Base-by-base conservation (phyloP, 768 basidiomycete genomes). In the Cyclocybe aegerita region DNA sequence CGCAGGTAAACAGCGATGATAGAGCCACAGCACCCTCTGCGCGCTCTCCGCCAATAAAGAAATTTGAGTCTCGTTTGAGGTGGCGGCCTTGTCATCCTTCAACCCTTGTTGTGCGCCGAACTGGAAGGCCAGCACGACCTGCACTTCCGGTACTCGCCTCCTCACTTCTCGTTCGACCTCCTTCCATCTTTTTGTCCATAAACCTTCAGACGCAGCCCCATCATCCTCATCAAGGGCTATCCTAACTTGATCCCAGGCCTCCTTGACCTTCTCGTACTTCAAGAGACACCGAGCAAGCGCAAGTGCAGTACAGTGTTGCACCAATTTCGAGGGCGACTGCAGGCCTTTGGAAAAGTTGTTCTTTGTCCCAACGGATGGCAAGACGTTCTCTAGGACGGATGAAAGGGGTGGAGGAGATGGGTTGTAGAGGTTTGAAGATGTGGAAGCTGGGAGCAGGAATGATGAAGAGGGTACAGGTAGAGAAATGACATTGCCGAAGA, bases 301-400 rank as follows among this genome's bases (percentile, higher is more conserved):
- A 4, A 93, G 70, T 0, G 92, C 91, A 0, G 88, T 87, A 56
- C 87, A 87, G 58, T 95, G 93, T 58, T 90, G 91, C 0, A 98
- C 93, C 2, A 98, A 78, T 0, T 78, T 77, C 4, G 85, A 83
- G 5, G 79, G 34, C 2, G 86, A 81, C 54, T 89, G 83, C 1
- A 98, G 72, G 0, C 93, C 93, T 59, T 90, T 93, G 30, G 92
- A 86, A 51, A 97, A 76, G 59, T 90, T 79, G 0, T 67, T 66
- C 62, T 90, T 92, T 38, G 81, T 83, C 47, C 88, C 83, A 39
- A 90, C 75, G 0, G 85, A 77, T 3, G 96, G 96, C 8, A 97
- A 68, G 32, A 93, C 73, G 46, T 91, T 93, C 52, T 88, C 88
- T 44, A 95, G 72, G 57, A 94, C 78, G 4, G 71, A 70, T 7